phyloP scores from a whole-genome alignment of 1,284 basidiomycete species.

The Puccinia brachypodii region DNA sequence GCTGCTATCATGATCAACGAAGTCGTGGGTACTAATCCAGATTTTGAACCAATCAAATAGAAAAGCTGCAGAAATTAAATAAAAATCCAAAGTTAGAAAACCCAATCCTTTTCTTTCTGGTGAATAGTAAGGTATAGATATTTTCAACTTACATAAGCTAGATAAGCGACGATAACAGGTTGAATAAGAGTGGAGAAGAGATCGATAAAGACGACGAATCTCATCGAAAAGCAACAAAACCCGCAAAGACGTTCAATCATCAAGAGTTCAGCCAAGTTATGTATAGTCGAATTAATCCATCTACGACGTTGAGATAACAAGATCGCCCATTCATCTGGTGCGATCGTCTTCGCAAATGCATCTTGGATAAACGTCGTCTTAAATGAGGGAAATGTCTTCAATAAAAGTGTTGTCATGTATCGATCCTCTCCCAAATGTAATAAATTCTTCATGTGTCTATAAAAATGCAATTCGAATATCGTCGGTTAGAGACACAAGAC shows the following conservation, averaged over 20 bases:
- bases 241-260: conserved; percentile 56
- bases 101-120: background rate
- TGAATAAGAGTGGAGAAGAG: conserved; percentile 73
- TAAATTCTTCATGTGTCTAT: conserved; percentile 65
- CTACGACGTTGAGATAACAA: conserved; percentile 94
- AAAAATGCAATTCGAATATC: background rate
- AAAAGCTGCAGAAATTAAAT: conserved; percentile 32
- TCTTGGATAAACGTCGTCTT: conserved; percentile 95
- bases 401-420: conserved; percentile 88
- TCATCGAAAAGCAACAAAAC: conserved; percentile 84
- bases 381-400: conserved; percentile 87
- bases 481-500: no score
- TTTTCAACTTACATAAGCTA: conserved; percentile 77
- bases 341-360: conserved; percentile 86
- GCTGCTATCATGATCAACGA: conserved; percentile 89
- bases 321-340: conserved; percentile 89
- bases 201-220: conserved; percentile 96
- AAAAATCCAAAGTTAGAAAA: background rate
- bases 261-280: conserved; percentile 90
- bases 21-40: conserved; percentile 58
- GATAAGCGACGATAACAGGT: conserved; percentile 79
- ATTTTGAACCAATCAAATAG: conserved; percentile 52
- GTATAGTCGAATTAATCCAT: conserved; percentile 99
- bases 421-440: conserved; percentile 98
- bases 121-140: no score